Conservation (phyloP, 106 monocot genomes). For the Gastrodia elata region DNA sequence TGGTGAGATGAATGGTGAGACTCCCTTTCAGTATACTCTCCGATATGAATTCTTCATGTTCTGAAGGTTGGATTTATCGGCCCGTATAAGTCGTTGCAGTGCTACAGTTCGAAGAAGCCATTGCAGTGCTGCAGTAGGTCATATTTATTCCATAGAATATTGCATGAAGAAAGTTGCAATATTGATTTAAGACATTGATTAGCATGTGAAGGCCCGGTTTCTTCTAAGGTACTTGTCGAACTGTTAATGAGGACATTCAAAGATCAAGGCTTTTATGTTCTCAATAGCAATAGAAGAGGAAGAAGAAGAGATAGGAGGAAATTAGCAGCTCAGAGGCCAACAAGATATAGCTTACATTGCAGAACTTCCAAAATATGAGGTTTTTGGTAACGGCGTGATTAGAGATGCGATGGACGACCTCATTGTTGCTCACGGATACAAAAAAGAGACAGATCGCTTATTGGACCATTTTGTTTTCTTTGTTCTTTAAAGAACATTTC, state of each 20-base stretch:
- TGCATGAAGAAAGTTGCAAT: neutral
- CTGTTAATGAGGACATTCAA: slow-evolving; percentile 20
- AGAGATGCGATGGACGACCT: no score
- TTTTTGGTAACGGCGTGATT: no score
- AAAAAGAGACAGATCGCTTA: no score
- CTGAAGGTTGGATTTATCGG: no score
- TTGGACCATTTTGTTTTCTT: no score
- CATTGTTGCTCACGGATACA: no score
- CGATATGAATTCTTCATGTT: neutral
- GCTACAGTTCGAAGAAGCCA: slow-evolving; percentile 14
- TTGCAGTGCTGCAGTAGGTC: slow-evolving; percentile 29
- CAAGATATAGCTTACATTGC: slow-evolving; percentile 22
- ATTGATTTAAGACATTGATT: neutral
- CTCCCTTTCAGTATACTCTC: slow-evolving; percentile 13
- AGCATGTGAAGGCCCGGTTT: slow-evolving; percentile 21
- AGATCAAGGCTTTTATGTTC: slow-evolving; percentile 21
- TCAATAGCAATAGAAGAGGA: slow-evolving; percentile 7
- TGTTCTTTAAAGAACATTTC: no score
- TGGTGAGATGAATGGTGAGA: slow-evolving; percentile 13
- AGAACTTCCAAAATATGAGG: slow-evolving; percentile 23
- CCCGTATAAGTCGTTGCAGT: slow-evolving; percentile 22
- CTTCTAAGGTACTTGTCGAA: slow-evolving; percentile 29
- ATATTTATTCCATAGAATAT: neutral
- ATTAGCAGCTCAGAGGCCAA: slow-evolving; percentile 12
- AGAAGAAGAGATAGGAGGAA: slow-evolving; percentile 12